Base-by-base conservation (phyloP, 2,329 filamentous ascomycete species). In the Sclerotinia subarctica region DNA sequence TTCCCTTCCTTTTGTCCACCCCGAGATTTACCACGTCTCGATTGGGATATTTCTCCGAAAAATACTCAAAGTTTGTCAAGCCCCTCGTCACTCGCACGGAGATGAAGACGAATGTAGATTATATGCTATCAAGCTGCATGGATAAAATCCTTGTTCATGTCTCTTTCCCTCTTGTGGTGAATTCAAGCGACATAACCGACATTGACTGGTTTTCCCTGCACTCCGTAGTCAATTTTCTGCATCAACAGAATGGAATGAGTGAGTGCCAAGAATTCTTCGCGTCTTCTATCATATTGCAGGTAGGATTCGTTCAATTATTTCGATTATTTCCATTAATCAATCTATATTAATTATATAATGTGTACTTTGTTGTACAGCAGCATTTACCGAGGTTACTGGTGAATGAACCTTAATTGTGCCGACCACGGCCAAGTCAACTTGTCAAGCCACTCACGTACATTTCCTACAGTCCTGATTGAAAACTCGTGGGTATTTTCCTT, bases 131-230 rank as follows among this genome's bases (percentile, higher is more conserved):
- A 44, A 26, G 26, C 19, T 44, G 4, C 54, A 58, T 42, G 54
- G 54, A 42, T 58, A 26, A 26, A 13, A 58, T 44, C 54, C 35
- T 42, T 42, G 32, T 0, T 42, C 2, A 19, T 17, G 7, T 8
- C 7, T 58, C 42, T 44, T 44, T 58, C 26, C 54, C 54, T 58
- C 6, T 58, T 58, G 11, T 42, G n/a, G 54, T 17, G n/a, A 57
- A 42, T 57, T 42, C 54, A 57, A 35, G 54, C 54, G 54, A 57
- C 35, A 42, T 57, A 57, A 57, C 54, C 54, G 54, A 57, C 44
- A n/a, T 35, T 19, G 13, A 42, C 10, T 38, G 38, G 38, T 38
- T 38, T 38, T 38, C 3, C 10, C 38, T 38, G 11, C 38, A 1
- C 11, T 13, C 38, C 11, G 38, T 15, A 42, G 38, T 42, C 24